phyloP scores from a whole-genome alignment of 139 green algal genomes.

The Coccomyxa sp. region DNA sequence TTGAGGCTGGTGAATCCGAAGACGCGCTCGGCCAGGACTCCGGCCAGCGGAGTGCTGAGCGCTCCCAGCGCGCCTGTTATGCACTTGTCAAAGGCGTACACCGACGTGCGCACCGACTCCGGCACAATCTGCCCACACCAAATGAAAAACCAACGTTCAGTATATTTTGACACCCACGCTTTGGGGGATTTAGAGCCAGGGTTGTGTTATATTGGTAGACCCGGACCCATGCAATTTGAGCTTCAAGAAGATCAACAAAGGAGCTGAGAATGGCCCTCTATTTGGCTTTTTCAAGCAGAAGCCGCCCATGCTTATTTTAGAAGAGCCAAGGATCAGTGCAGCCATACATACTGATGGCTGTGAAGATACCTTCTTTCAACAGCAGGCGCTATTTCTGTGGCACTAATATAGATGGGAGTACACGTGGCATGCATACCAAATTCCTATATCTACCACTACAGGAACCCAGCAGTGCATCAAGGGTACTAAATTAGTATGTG shows the following conservation, averaged over 20 bases:
- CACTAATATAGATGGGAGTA: neutral
- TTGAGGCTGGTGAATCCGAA: neutral
- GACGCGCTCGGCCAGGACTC: neutral
- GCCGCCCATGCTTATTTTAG: too few relatives aligned
- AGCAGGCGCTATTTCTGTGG: neutral
- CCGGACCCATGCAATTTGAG: neutral
- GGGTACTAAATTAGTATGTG: too few relatives aligned
- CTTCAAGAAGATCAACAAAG: neutral
- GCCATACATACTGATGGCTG: too few relatives aligned
- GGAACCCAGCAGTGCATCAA: too few relatives aligned
- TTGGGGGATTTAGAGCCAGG: too few relatives aligned
- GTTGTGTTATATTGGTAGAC: too few relatives aligned
- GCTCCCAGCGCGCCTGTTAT: neutral
- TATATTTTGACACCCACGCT: too few relatives aligned
- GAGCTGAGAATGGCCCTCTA: neutral
- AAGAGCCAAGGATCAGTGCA: too few relatives aligned
- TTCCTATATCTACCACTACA: neutral
- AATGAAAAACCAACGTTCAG: neutral
- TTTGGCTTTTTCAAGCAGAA: neutral
- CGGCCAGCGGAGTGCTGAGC: neutral
- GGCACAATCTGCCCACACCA: neutral
- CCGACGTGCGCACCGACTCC: neutral
- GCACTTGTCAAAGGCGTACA: constrained; percentile 5
- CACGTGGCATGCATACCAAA: too few relatives aligned
- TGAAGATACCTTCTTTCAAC: neutral